Base-by-base conservation (phyloP, 2,329 filamentous ascomycete genomes). In the Ceratocystis destructans region DNA sequence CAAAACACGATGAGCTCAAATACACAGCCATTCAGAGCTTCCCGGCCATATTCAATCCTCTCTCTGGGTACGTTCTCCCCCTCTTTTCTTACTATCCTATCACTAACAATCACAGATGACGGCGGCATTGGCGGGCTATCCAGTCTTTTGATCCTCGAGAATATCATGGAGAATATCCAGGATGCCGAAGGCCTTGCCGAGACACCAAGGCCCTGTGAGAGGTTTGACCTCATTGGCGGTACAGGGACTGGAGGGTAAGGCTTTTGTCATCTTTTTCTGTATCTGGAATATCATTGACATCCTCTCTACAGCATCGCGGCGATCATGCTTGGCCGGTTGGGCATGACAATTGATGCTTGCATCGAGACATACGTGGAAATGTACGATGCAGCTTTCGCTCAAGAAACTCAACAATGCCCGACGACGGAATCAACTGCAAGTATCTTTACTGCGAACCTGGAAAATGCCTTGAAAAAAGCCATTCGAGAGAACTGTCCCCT, bases 181-280 rank as follows among this genome's bases (percentile, higher is more conserved):
- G 31, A 67, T 1, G 48, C 46, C n/a, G 64, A 66, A 17, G 66
- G 67, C 12, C 69, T 71, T 4, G 37, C 65, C 22, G 44, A 70
- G n/a, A 31, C 69, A 4, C 72, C 71, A 3, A 69, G 45, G 48
- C 72, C 72, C 25, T 71, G 71, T 59, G 71, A 73, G 20, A 65
- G 68, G 33, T 74, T 73, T 63, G 70, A 74, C 25, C 65, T 73
- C n/a, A 72, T 73, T 55, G 72, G 71, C 50, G 72, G 72, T 25
- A 25, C 22, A 2, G 22, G 22, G 22, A 25, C 22, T 25, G 22
- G 22, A 25, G 22, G 22, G 22, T 25, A 25, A 25, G 22, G 22
- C 22, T 25, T 25, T 25, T 25, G 31, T 33, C 17, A 1, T 41
- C n/a, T 20, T 15, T 53, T 20, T 8, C 64, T 31, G 17, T 2